A percentile compares a stretch with the other conserved stretches of the same genome.
These are phyloP conservation scores for Ophiostoma sp. DNA, from an alignment of 2,329 filamentous ascomycete genomes.

Conservation along the genomic window DNA sequence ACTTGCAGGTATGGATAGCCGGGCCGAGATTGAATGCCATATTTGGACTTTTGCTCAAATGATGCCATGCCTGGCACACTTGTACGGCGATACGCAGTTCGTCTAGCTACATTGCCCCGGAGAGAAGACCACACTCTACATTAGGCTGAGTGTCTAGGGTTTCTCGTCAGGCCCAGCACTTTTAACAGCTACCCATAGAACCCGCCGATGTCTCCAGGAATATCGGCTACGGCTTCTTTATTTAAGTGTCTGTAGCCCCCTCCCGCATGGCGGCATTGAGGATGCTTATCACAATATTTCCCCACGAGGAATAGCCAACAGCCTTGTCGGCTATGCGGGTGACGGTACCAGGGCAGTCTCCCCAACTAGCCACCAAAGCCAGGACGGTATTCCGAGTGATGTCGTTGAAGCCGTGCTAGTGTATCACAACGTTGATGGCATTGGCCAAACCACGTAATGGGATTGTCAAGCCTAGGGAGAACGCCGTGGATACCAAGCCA, in stretches of 20 bases:
- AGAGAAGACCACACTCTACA: background rate
- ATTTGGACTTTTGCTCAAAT: background rate
- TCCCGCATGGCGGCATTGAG: background rate
- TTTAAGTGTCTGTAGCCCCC: background rate
- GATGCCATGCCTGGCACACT: background rate
- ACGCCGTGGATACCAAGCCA: too few species aligned
- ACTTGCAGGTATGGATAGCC: too few species aligned
- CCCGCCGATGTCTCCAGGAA: background rate
- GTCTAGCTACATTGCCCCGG: background rate
- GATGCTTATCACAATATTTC: background rate
- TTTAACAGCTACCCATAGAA: background rate
- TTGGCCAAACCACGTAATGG: background rate
- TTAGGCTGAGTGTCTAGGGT: background rate
- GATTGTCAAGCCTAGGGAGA: too few species aligned
- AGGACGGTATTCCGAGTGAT: background rate
- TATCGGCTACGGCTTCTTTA: background rate
- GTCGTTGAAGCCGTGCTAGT: background rate
- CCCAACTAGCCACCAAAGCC: background rate
- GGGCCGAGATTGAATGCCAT: background rate
- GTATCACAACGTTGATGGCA: background rate
- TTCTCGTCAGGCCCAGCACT: background rate
- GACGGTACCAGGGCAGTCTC: background rate
- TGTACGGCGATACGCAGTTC: background rate
- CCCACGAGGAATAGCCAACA: background rate
- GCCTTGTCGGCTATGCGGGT: background rate